phyloP scores from a whole-genome alignment of 2,329 filamentous ascomycete species.

The Aspergillus arachidicola region DNA sequence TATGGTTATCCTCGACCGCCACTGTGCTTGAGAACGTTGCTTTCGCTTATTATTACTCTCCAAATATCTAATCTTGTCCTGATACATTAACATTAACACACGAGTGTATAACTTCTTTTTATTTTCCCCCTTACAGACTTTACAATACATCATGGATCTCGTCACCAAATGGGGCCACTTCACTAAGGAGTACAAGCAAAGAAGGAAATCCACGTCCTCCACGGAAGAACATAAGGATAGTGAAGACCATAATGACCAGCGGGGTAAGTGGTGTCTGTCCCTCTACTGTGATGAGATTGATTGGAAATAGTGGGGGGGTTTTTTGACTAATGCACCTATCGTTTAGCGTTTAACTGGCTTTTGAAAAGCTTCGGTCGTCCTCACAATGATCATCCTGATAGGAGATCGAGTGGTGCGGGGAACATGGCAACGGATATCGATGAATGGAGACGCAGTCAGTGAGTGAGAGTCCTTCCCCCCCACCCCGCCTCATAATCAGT shows the following conservation, averaged over 20 bases:
- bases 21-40: not conserved
- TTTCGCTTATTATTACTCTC: not conserved
- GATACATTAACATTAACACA: not conserved
- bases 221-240: too few species aligned
- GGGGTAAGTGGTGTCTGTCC: constrained; percentile 9
- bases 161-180: constrained; percentile 19
- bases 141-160: constrained; percentile 14
- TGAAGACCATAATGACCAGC: not conserved
- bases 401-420: constrained; percentile 18
- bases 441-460: constrained; percentile 33
- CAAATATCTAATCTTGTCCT: not conserved
- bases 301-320: not conserved
- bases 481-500: too few species aligned
- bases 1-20: not conserved
- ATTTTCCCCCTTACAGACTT: not conserved
- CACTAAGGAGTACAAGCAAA: not conserved
- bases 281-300: not conserved
- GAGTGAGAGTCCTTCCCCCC: not conserved
- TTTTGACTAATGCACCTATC: not conserved
- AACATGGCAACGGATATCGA: constrained; percentile 47
- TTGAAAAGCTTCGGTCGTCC: constrained; percentile 37
- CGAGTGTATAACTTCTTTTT: not conserved
- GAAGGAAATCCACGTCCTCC: too few species aligned
- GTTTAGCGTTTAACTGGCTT: constrained; percentile 63
- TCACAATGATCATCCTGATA: constrained; percentile 19